Evolutionary conservation across 1,139 yeast genomes (phyloP).

Genomic region (Suhomyces chickasaworum): DNA sequence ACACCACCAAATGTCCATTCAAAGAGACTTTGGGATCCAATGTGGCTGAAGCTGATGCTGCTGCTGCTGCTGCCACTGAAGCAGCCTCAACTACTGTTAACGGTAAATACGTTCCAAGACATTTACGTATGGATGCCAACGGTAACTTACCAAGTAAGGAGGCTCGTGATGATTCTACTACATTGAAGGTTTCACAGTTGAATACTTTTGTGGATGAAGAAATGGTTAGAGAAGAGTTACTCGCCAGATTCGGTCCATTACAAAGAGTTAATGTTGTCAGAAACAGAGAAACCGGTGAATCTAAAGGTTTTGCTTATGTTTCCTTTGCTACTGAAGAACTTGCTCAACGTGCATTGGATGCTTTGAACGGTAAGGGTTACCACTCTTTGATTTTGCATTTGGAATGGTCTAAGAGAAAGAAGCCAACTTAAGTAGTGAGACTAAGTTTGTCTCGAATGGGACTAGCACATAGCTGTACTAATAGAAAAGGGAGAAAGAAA

Average conservation of each 20-base stretch:
- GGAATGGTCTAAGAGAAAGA: conserved; percentile 56
- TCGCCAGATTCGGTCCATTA: conserved; percentile 71
- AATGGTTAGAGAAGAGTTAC: conserved; percentile 72
- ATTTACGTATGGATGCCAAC: conserved; percentile 61
- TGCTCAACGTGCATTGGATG: conserved; percentile 80
- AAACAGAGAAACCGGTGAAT: conserved; percentile 91
- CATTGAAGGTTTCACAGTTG: conserved; percentile 90
- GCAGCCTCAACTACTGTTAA: conserved; percentile 32
- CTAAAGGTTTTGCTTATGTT: conserved; percentile 97
- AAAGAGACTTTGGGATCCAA: conserved; percentile 79
- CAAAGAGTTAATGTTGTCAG: conserved; percentile 83
- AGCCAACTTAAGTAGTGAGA: conserved; percentile 10
- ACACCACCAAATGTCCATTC: conserved; percentile 94
- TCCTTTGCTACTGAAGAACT: conserved; percentile 67
- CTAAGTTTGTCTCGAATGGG: conserved; percentile 3
- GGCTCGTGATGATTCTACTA: conserved; percentile 80
- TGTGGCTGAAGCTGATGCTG: conserved; percentile 35
- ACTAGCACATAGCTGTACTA: conserved; percentile 5
- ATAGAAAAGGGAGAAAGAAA: conserved; percentile 2
- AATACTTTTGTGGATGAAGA: conserved; percentile 84
- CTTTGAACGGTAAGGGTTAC: conserved; percentile 88
- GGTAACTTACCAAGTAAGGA: conserved; percentile 58
- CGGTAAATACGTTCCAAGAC: conserved; percentile 76
- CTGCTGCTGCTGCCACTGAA: conserved; percentile 35
- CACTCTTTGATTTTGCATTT: conserved; percentile 84